Percentiles rank a stretch among this genome's conserved stretches.
These are phyloP conservation scores for Rhodomyrtus psidioides DNA, from an alignment of 441 rosid genomes.

Conservation along the genomic window DNA sequence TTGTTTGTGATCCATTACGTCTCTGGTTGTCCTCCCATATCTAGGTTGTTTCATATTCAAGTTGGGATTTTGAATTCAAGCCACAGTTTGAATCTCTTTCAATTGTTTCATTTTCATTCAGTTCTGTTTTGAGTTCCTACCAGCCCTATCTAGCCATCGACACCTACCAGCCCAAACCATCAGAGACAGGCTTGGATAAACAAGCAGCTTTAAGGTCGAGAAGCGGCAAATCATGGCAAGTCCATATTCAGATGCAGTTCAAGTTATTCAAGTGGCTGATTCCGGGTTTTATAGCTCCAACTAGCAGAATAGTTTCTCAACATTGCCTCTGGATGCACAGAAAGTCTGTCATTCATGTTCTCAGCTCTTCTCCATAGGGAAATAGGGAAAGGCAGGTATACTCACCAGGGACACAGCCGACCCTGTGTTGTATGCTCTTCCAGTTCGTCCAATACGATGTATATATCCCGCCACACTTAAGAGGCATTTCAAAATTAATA, in stretches of 20 bases:
- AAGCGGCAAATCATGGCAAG: not conserved
- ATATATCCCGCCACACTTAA: conserved; percentile 62
- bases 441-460: conserved; percentile 97
- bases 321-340: not conserved
- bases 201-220: not conserved
- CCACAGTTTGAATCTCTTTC: too few species aligned
- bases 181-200: not conserved
- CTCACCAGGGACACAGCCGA: conserved; percentile 81
- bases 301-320: not conserved
- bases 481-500: conserved; percentile 85
- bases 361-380: not conserved
- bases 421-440: conserved; percentile 81
- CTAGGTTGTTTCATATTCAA: too few species aligned
- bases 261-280: not conserved
- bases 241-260: not conserved
- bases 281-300: not conserved
- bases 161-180: not conserved
- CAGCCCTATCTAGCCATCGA: not conserved
- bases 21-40: too few species aligned
- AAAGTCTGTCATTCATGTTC: not conserved
- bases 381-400: conserved; percentile 3
- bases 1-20: too few species aligned
- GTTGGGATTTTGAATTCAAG: too few species aligned
- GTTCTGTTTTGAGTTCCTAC: not conserved
- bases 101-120: too few species aligned